These are phyloP conservation scores for Phytophthora nicotianae DNA, from an alignment of 352 stramenopile species.

Conservation along the genomic window DNA sequence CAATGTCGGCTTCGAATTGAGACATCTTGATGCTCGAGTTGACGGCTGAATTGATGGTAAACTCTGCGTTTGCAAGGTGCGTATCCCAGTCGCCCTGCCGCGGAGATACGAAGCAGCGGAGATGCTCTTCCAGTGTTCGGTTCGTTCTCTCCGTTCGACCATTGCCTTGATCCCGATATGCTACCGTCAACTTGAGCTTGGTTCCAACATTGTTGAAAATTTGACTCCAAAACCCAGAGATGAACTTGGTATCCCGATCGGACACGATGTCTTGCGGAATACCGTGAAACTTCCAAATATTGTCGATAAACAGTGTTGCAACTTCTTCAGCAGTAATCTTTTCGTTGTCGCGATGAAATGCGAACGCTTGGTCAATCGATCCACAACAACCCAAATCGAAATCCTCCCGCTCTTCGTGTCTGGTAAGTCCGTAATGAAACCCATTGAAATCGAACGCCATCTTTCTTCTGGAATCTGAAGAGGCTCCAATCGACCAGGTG, in stretches of 20 bases:
- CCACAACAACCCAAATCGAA: too few relatives aligned
- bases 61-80: not conserved
- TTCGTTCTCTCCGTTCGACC: not conserved
- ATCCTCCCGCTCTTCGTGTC: slow-evolving; percentile 4
- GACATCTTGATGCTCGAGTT: slow-evolving; percentile 6
- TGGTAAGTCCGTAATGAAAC: slow-evolving; percentile 17
- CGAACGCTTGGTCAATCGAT: slow-evolving; percentile 6
- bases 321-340: slow-evolving; percentile 3
- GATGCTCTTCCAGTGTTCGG: not conserved
- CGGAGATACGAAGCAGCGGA: not conserved
- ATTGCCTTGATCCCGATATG: not conserved
- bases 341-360: slow-evolving; percentile 12
- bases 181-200: not conserved
- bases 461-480: slow-evolving; percentile 14
- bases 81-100: not conserved
- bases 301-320: slow-evolving; percentile 6
- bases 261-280: too few relatives aligned
- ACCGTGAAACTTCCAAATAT: too few relatives aligned
- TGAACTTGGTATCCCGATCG: slow-evolving; percentile 3
- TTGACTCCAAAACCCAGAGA: not conserved
- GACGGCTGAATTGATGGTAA: not conserved
- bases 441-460: slow-evolving; percentile 18
- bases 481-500: slow-evolving; percentile 5
- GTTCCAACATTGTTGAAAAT: not conserved
- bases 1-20: not conserved